Percentiles rank a stretch among this genome's conserved stretches.
Evolutionary conservation across 768 basidiomycete species (phyloP).

Genomic region (Coprinopsis sp.): DNA sequence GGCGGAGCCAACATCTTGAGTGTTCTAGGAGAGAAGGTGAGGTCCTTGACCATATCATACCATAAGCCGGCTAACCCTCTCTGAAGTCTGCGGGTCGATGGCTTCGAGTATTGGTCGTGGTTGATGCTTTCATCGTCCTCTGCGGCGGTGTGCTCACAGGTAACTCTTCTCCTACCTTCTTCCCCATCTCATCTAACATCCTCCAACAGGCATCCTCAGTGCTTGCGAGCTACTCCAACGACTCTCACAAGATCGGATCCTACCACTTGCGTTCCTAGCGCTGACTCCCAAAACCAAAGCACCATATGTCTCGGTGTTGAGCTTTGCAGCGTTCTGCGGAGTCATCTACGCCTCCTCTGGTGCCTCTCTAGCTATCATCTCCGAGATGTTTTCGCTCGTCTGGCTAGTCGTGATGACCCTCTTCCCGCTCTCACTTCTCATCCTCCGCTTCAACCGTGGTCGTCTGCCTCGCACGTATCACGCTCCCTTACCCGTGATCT

Average conservation of each 20-base stretch:
- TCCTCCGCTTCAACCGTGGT: slow-evolving; percentile 63
- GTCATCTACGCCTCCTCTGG: slow-evolving; percentile 57
- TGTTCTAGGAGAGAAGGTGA: slow-evolving; percentile 55
- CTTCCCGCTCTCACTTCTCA: slow-evolving; percentile 55
- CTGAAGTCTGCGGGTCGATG: slow-evolving; percentile 52
- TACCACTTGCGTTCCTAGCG: slow-evolving; percentile 51
- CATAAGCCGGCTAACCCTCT: not conserved
- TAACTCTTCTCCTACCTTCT: slow-evolving; percentile 15
- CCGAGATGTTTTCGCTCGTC: slow-evolving; percentile 65
- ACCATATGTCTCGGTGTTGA: slow-evolving; percentile 47
- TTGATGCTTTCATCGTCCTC: slow-evolving; percentile 67
- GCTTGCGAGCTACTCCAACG: slow-evolving; percentile 57
- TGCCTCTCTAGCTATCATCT: slow-evolving; percentile 47
- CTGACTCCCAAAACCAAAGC: slow-evolving; percentile 46
- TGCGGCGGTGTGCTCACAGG: slow-evolving; percentile 72
- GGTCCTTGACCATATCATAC: not conserved
- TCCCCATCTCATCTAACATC: not conserved
- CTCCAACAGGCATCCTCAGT: slow-evolving; percentile 45
- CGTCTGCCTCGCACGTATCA: slow-evolving; percentile 42
- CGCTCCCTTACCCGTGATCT: slow-evolving; percentile 37
- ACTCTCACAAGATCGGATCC: slow-evolving; percentile 53
- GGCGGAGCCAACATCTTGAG: slow-evolving; percentile 59
- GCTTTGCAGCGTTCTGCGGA: slow-evolving; percentile 45
- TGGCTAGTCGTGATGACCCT: slow-evolving; percentile 64
- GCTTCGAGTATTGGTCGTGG: slow-evolving; percentile 57